Evolutionary conservation across 306 rosid genomes (phyloP).

Genomic region (Sesbania bispinosa): DNA sequence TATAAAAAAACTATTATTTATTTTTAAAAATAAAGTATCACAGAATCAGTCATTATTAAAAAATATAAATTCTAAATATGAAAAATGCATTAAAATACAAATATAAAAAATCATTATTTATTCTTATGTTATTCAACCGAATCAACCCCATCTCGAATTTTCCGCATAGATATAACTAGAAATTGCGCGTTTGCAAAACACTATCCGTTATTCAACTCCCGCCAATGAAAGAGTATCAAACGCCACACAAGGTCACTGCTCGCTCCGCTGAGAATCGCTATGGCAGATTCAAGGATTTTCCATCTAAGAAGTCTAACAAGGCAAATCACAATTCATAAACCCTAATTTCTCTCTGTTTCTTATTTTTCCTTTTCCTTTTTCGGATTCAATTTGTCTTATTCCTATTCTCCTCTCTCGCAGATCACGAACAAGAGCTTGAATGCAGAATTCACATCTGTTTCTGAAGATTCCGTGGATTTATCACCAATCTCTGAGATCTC

Average conservation of each 20-base stretch:
- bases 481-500: conserved; percentile 19
- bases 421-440: conserved; percentile 29
- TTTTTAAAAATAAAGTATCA: too few species aligned
- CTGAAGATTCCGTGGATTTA: conserved; percentile 10
- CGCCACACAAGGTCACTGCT: conserved; percentile 13
- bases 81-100: too few species aligned
- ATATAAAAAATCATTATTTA: too few species aligned
- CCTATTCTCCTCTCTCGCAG: conserved; percentile 16
- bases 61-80: too few species aligned
- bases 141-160: background rate
- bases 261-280: conserved; percentile 17
- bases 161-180: background rate
- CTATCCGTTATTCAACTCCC: background rate
- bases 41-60: too few species aligned
- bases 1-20: too few species aligned
- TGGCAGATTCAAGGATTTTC: conserved; percentile 16
- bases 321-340: background rate
- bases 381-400: background rate
- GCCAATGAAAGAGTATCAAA: conserved; percentile 35
- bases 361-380: background rate
- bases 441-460: conserved; percentile 10
- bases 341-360: background rate
- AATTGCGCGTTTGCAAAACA: background rate
- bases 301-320: conserved; percentile 19
- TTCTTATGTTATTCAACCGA: too few species aligned